These are phyloP conservation scores for Ogataea kodamae DNA, from an alignment of 805 yeast genomes.

Conservation along the genomic window DNA sequence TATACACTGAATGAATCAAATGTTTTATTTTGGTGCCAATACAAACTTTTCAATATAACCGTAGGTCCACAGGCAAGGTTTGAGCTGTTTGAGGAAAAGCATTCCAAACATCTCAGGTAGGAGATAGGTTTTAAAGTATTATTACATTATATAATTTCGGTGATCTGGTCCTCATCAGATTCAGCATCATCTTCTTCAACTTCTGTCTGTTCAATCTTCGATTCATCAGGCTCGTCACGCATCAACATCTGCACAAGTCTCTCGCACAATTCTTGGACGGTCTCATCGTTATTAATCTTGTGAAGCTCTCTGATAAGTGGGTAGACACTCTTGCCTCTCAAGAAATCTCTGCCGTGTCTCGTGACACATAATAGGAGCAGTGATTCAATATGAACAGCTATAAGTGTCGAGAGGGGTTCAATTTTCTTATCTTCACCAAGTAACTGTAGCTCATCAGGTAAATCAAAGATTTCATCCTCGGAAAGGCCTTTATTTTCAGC, in stretches of 20 bases:
- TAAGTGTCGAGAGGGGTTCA: conserved; percentile 66
- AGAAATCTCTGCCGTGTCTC: conserved; percentile 62
- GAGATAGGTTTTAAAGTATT: too few relatives aligned
- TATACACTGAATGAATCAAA: conserved; percentile 3
- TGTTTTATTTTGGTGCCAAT: too few relatives aligned
- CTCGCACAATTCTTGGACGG: conserved; percentile 68
- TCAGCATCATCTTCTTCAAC: conserved; percentile 43
- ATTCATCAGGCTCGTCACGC: conserved; percentile 73
- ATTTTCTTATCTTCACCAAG: conserved; percentile 71
- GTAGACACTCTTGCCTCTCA: conserved; percentile 82
- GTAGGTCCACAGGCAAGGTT: too few relatives aligned
- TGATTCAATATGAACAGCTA: conserved; percentile 74
- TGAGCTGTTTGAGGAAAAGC: too few relatives aligned
- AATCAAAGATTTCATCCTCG: conserved; percentile 77
- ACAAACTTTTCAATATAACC: too few relatives aligned
- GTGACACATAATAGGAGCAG: conserved; percentile 78
- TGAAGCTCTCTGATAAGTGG: conserved; percentile 85
- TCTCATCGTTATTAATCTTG: conserved; percentile 42
- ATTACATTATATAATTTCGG: conserved; percentile 54
- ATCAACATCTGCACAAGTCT: conserved; percentile 83
- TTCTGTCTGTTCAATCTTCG: conserved; percentile 45
- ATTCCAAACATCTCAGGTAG: too few relatives aligned
- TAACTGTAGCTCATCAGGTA: conserved; percentile 86
- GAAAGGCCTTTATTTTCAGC: conserved; percentile 56
- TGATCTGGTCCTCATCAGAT: conserved; percentile 51